Percentiles rank a stretch among this genome's conserved stretches.
Evolutionary conservation across 768 basidiomycete genomes (phyloP).

Genomic region (Thelephora ganbajun): DNA sequence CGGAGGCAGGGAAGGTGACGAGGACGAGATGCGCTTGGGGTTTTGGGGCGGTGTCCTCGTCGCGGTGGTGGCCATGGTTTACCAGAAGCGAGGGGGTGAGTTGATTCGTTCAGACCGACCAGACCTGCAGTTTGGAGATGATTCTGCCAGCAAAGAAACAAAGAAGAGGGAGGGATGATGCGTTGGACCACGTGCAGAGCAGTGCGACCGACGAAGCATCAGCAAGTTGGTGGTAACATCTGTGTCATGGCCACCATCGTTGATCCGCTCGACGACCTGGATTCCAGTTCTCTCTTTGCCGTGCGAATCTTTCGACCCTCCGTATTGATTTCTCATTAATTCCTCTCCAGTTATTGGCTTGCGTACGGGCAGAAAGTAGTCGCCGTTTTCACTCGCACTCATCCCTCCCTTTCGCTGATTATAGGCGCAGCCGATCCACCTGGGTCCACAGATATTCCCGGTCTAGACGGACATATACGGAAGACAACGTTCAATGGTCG

Average conservation of each 20-base stretch:
- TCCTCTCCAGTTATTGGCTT: conserved; percentile 25
- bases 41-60: conserved; percentile 30
- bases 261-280: conserved; percentile 19
- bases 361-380: conserved; percentile 25
- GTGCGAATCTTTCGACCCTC: conserved; percentile 10
- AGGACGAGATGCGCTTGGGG: conserved; percentile 31
- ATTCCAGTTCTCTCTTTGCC: conserved; percentile 21
- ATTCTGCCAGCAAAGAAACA: no score
- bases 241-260: neutral
- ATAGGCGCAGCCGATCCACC: no score
- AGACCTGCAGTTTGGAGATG: no score
- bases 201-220: no score
- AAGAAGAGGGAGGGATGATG: no score
- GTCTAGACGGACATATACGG: conserved; percentile 20
- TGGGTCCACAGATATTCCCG: conserved; percentile 16
- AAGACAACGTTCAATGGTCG: conserved; percentile 5
- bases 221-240: neutral
- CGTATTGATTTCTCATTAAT: neutral
- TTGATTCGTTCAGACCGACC: conserved; percentile 1
- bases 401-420: conserved; percentile 15
- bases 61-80: conserved; percentile 33
- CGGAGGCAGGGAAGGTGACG: conserved; percentile 26
- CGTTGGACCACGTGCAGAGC: no score
- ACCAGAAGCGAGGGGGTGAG: neutral
- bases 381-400: conserved; percentile 7